A percentile compares a stretch with the other conserved stretches of the same genome.
phyloP scores from a whole-genome alignment of 768 basidiomycete species.

The Leccinum boreale region DNA sequence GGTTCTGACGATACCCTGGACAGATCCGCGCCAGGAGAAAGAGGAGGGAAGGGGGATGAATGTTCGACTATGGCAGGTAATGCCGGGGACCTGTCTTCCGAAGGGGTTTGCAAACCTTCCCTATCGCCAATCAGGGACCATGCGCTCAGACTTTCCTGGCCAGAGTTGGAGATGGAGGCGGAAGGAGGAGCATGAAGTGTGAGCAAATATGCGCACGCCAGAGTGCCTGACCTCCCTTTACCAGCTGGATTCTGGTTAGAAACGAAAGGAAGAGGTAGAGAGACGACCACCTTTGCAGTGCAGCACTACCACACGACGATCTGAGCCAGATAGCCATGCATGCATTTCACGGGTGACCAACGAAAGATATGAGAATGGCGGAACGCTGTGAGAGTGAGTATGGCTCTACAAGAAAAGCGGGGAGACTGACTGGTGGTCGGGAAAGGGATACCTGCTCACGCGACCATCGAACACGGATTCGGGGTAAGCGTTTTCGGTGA shows the following conservation, averaged over 20 bases:
- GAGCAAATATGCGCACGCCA: conserved; percentile 81
- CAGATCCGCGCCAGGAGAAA: conserved; percentile 1
- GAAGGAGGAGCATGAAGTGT: conserved; percentile 47
- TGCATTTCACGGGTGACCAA: conserved; percentile 73
- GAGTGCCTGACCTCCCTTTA: conserved; percentile 82
- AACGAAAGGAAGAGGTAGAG: not conserved
- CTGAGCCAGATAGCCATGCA: conserved; percentile 63
- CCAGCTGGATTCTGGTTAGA: conserved; percentile 47
- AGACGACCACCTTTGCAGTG: conserved; percentile 77
- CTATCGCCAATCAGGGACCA: conserved; percentile 20
- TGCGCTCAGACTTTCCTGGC: conserved; percentile 15
- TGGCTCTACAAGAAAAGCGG: conserved; percentile 37
- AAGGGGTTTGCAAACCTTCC: conserved; percentile 18
- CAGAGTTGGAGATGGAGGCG: conserved; percentile 27
- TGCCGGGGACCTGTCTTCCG: not conserved
- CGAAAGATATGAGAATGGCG: conserved; percentile 72
- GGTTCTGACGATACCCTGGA: conserved; percentile 18
- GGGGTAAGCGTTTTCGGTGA: conserved; percentile 78
- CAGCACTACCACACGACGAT: conserved; percentile 70
- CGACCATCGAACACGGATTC: conserved; percentile 64
- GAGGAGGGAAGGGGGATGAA: not conserved
- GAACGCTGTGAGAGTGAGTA: conserved; percentile 46
- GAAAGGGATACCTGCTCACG: conserved; percentile 84
- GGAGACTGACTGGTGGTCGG: conserved; percentile 84
- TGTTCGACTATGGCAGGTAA: not conserved